Evolutionary conservation across 1,139 yeast genomes (phyloP), one percentile per base, ranked within the genome.

Genomic region (Hanseniaspora uvarum): DNA sequence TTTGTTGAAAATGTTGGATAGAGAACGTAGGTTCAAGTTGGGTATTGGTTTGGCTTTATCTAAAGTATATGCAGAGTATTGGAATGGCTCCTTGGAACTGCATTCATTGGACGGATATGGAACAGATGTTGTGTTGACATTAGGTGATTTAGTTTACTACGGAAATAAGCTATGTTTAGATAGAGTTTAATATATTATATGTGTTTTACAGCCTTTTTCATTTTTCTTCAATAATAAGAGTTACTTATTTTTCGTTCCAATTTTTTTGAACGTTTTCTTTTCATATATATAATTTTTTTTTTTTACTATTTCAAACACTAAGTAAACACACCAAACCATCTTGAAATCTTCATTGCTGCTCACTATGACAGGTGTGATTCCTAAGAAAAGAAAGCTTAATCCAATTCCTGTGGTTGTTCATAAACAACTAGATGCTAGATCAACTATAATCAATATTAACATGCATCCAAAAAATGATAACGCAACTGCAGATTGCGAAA

Each of bases 41-140:
- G 96, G 96, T 0, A 76, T 89, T 60, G 96, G 96, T 0, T 72
- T 89, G 56, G 96, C 97, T 0, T 80, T 89, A 82, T 83, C 95
- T 62, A 81, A 85, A 59, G 86, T 89, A 0, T 89, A 89, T 64
- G 89, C 95, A 0, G 96, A 89, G 61, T 89, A 89, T 67, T 89
- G 97, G 97, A 92, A 88, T 62, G 96, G 97, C 5, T 83, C 82
- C 53, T 69, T 89, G 52, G 83, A 80, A 60, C 78, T 89, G 75
- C 84, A 83, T 62, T 83, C 94, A 0, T 70, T 89, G 49, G 92
- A 86, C 59, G 96, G 96, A 1, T 86, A 83, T 61, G 97, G 98
- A 3, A 80, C 94, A 49, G 98, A 89, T 65, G 88, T 94, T 0
- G 83, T 83, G 58, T 70, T 92, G 63, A 79, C 83, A 26, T 72